phyloP scores from a whole-genome alignment of 192 early-diverging fungal genomes.

The Lobosporangium transversale region DNA sequence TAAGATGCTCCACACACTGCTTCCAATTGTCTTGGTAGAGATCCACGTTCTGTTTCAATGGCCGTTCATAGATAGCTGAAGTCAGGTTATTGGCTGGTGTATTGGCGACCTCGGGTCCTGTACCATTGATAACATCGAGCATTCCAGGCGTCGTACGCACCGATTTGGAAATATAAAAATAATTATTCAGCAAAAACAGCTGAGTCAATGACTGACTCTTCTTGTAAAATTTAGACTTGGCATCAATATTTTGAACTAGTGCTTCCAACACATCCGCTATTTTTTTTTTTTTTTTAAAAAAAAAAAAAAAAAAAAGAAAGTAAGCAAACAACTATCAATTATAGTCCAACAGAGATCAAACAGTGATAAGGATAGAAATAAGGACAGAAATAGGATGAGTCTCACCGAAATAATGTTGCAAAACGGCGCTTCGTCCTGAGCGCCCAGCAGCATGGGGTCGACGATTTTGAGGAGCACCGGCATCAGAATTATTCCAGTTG shows the following conservation, averaged over 20 bases:
- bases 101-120: background rate
- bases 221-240: constrained; percentile 78
- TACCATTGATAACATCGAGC: constrained; percentile 38
- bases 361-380: background rate
- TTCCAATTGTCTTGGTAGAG: constrained; percentile 77
- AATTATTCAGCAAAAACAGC: constrained; percentile 88
- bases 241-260: constrained; percentile 68
- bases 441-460: constrained; percentile 34
- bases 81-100: constrained; percentile 6
- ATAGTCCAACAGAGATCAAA: too few relatives aligned
- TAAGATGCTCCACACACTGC: constrained; percentile 74
- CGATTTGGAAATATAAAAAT: constrained; percentile 75
- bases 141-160: constrained; percentile 58
- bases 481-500: constrained; percentile 61
- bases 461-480: constrained; percentile 38
- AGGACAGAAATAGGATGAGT: background rate
- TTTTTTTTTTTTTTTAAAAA: too few relatives aligned
- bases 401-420: constrained; percentile 54
- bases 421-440: constrained; percentile 22
- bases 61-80: constrained; percentile 33
- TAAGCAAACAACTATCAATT: too few relatives aligned
- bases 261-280: constrained; percentile 66
- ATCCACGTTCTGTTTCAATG: constrained; percentile 54
- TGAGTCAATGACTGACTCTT: constrained; percentile 65
- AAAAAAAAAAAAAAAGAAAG: background rate